These are phyloP conservation scores for Pleodorina starrii DNA, from an alignment of 139 green algal species.

Conservation along the genomic window DNA sequence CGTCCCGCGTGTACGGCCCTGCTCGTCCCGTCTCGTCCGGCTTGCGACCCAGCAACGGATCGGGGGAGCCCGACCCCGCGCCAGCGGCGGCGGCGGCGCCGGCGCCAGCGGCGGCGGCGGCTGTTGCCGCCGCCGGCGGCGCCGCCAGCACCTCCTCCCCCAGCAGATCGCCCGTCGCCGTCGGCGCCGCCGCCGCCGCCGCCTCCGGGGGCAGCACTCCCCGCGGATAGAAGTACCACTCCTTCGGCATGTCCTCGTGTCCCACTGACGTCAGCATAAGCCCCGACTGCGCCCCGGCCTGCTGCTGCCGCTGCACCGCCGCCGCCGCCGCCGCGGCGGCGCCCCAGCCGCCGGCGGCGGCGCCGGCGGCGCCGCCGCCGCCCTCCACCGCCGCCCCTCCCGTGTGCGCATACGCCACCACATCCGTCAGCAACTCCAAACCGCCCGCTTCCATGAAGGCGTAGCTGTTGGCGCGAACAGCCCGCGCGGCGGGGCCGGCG, in stretches of 20 bases:
- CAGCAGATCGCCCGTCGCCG: background rate
- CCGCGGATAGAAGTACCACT: conserved; percentile 84
- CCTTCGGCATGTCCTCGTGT: conserved; percentile 70
- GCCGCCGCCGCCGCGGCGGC: background rate
- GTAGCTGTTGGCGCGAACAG: conserved; percentile 73
- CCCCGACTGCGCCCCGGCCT: background rate
- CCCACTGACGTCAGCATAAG: conserved; percentile 69
- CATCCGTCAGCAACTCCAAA: conserved; percentile 85
- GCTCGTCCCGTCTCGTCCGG: conserved; percentile 54
- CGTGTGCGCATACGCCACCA: conserved; percentile 84
- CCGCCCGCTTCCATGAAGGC: conserved; percentile 80
- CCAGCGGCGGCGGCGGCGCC: background rate
- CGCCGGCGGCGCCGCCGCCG: background rate
- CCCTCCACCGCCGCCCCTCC: conserved; percentile 10
- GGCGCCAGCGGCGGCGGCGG: background rate
- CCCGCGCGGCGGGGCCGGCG: conserved; percentile 34
- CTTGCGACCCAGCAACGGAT: conserved; percentile 21
- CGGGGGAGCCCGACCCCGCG: background rate
- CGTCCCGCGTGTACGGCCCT: conserved; percentile 83
- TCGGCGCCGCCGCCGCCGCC: background rate
- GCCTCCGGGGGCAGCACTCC: conserved; percentile 31
- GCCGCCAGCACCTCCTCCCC: background rate
- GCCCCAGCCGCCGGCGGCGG: background rate
- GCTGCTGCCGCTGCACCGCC: background rate
- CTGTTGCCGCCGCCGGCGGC: background rate